These are phyloP conservation scores for Pneumocystis canis DNA, from an alignment of 1,139 yeast genomes.

Conservation along the genomic window DNA sequence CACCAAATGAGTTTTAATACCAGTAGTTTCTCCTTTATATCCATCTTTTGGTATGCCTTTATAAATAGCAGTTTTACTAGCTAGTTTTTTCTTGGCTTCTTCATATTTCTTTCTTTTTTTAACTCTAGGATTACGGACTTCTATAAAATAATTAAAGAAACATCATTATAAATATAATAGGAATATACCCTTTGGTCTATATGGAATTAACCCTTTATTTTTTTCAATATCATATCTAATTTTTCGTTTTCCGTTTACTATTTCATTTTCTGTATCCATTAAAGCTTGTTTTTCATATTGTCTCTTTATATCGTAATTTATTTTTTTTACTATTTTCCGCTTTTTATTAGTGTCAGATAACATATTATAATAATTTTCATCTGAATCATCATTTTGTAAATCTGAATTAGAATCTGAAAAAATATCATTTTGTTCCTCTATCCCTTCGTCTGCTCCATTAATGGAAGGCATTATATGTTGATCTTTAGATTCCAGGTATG, in stretches of 20 bases:
- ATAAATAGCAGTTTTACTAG: slow-evolving; percentile 78
- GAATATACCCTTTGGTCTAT: slow-evolving; percentile 54
- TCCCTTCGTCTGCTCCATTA: slow-evolving; percentile 68
- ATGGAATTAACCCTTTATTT: slow-evolving; percentile 89
- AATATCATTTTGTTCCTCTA: slow-evolving; percentile 29
- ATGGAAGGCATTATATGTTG: slow-evolving; percentile 77
- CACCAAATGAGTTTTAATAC: slow-evolving; percentile 86
- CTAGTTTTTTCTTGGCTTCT: slow-evolving; percentile 83
- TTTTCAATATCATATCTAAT: slow-evolving; percentile 83
- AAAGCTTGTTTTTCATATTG: slow-evolving; percentile 68
- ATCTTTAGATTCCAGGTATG: slow-evolving; percentile 77
- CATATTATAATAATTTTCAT: slow-evolving; percentile 22
- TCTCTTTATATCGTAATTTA: slow-evolving; percentile 64
- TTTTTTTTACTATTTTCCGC: slow-evolving; percentile 39
- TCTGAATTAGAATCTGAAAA: background rate
- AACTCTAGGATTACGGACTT: slow-evolving; percentile 86
- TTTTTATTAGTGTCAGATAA: slow-evolving; percentile 36
- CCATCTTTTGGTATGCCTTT: slow-evolving; percentile 57
- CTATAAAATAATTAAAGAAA: background rate
- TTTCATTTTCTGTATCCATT: slow-evolving; percentile 45
- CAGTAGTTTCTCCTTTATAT: slow-evolving; percentile 88
- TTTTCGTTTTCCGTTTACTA: slow-evolving; percentile 82
- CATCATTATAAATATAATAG: background rate
- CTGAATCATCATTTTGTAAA: slow-evolving; percentile 30
- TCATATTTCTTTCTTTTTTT: slow-evolving; percentile 97